Evolutionary conservation across 768 basidiomycete species (phyloP), one percentile per base, ranked within the genome.

Genomic region (Baorangia bicolor): DNA sequence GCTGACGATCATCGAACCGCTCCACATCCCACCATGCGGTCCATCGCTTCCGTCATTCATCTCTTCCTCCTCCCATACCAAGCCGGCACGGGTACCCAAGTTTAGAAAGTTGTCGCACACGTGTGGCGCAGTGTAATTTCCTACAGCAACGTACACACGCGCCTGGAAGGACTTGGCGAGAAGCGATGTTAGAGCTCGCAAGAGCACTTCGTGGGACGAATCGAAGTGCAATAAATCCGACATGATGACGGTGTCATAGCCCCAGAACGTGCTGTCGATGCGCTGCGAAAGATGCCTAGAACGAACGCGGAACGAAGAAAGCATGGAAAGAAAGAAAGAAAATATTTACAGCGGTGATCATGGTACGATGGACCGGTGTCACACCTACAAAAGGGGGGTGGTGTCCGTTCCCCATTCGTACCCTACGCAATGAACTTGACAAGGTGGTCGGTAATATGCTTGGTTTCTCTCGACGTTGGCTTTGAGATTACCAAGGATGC

Each of bases 211-310:
- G 66, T 89, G 88, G 40, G 83, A 86, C 50, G 63, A 61, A 64
- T 82, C 75, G 65, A 90, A 88, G 69, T 89, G 86, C 25, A 91
- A 76, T 12, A 92, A 75, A 71, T 91, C 88, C 3, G 86, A 89
- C 44, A 88, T 76, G 53, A 91, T 79, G 47, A 90, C 73, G 18
- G 80, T 61, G 60, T 88, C 86, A 66, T 78, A 89, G 1, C 74
- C 74, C 41, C 40, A 16, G 49, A 68, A 52, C 66, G 49, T 51
- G 50, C 33, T 8, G 28, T 59, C 57, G 57, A 35, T 33, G 44
- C 27, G 25, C 11, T 53, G 49, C 50, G 58, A 45, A 27, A 64
- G 34, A 37, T 21, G 9, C 37, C 70, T 70, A 46, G 48, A 54
- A 58, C 39, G 23, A 27, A 39, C 11, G 34, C 2, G 18, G 42